Evolutionary conservation across 495 filamentous ascomycete species (phyloP), one percentile per base, ranked within the genome.

Genomic region (Penicillium manginii): DNA sequence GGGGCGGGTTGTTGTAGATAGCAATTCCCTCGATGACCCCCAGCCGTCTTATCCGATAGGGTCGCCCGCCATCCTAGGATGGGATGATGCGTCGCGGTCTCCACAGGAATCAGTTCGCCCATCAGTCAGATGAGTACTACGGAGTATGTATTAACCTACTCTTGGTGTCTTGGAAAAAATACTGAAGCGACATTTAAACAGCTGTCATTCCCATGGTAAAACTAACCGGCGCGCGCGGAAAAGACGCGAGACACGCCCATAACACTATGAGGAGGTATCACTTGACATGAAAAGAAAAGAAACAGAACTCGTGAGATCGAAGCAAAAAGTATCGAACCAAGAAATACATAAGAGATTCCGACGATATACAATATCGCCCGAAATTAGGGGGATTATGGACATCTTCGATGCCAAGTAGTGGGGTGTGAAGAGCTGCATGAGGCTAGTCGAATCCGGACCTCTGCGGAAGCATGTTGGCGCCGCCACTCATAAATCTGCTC

Each of bases 181-280:
- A 47, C 39, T 17, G 45, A 33, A 54, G 17, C n/a, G 17, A 18
- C 6, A 17, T 58, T 51, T 47, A 62, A 60, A 62, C 52, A 58
- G 63, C 65, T 70, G 58, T 63, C 67, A 72, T 74, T 69, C 64
- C 63, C 68, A 62, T 72, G 54, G 65, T 69, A 71, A 69, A 69
- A 63, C 59, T 68, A 72, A 72, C 65, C 58, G 73, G 62, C 54
- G 50, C 47, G 49, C 63, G 58, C 63, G 59, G 66, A 59, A 62
- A 63, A 48, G 56, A 55, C 47, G 61, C 61, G 55, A 58, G 58
- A 62, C 26, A 68, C 63, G 71, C 72, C 73, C 69, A 64, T 58
- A 43, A 43, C 40, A 61, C 55, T 57, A 69, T 75, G 70, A 74
- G 73, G 68, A 73, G 75, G 75, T 78, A 78, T 78, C 75, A 75